These are phyloP conservation scores for Microbotryum silenes-acaulis DNA, from an alignment of 1,284 basidiomycete genomes.

Conservation along the genomic window DNA sequence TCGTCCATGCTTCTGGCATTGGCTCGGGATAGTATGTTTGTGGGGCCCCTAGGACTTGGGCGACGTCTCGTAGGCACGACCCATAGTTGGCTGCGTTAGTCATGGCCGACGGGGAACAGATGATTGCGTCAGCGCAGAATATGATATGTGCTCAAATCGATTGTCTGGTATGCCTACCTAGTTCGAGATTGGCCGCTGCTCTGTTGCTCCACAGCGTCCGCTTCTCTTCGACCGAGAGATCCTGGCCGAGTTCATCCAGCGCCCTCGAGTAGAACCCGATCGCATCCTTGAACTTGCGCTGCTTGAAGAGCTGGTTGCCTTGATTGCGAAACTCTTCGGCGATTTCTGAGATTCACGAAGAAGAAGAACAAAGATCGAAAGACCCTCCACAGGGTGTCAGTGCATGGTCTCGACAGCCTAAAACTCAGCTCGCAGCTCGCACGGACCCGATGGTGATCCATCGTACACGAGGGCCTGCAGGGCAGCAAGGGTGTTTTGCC, in stretches of 20 bases:
- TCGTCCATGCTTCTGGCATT: constrained; percentile 6
- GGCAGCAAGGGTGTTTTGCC: constrained; percentile 58
- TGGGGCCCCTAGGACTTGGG: constrained; percentile 54
- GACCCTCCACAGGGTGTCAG: neutral
- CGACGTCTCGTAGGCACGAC: constrained; percentile 72
- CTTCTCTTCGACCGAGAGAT: constrained; percentile 50
- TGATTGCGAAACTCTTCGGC: constrained; percentile 89
- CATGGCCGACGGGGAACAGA: neutral
- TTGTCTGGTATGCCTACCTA: constrained; percentile 50
- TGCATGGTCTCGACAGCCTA: neutral
- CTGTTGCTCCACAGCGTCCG: constrained; percentile 68
- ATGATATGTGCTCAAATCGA: too few relatives aligned
- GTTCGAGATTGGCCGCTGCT: constrained; percentile 83
- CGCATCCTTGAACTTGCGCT: constrained; percentile 79
- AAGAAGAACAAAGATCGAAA: neutral
- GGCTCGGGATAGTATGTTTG: constrained; percentile 25
- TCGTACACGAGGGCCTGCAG: constrained; percentile 79
- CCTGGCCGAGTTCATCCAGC: constrained; percentile 61
- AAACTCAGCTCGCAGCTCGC: neutral
- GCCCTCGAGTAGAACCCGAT: constrained; percentile 83
- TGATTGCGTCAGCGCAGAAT: constrained; percentile 6
- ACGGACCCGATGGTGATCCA: constrained; percentile 85
- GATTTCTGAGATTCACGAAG: constrained; percentile 53
- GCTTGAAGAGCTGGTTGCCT: constrained; percentile 87
- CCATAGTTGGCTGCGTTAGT: constrained; percentile 67